These are phyloP conservation scores for Heterococcus sp. DNA, from an alignment of 108 stramenopile species.

Conservation along the genomic window DNA sequence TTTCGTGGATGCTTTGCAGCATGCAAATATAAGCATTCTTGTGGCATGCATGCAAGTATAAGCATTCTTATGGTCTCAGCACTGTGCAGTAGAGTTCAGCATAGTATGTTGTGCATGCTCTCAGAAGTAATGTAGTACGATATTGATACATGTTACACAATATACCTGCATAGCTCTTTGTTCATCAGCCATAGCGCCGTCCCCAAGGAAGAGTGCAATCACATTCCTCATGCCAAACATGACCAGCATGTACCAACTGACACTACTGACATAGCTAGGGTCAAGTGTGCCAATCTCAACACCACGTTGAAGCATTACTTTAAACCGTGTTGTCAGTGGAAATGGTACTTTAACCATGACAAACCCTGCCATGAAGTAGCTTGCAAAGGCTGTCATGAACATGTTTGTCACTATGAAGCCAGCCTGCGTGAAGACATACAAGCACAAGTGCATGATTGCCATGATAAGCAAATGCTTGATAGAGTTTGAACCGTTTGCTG, in stretches of 20 bases:
- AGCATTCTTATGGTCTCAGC: no score
- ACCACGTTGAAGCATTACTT: conserved; percentile 94
- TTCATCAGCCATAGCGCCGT: conserved; percentile 54
- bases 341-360: conserved; percentile 92
- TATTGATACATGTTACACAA: no score
- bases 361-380: conserved; percentile 89
- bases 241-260: conserved; percentile 93
- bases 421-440: conserved; percentile 79
- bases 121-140: no score
- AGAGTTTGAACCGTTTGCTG: neutral
- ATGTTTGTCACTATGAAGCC: conserved; percentile 95
- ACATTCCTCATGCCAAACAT: conserved; percentile 92
- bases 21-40: no score
- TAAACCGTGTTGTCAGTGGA: conserved; percentile 86
- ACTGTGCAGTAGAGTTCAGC: no score
- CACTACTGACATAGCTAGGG: conserved; percentile 80
- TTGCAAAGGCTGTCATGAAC: conserved; percentile 97
- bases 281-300: conserved; percentile 81
- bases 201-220: conserved; percentile 80
- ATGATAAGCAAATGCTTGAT: neutral
- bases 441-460: neutral
- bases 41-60: no score
- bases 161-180: neutral
- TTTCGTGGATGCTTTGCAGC: no score
- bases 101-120: no score